Conservation (phyloP, 768 basidiomycete genomes). For the Gymnopilus junonius region DNA sequence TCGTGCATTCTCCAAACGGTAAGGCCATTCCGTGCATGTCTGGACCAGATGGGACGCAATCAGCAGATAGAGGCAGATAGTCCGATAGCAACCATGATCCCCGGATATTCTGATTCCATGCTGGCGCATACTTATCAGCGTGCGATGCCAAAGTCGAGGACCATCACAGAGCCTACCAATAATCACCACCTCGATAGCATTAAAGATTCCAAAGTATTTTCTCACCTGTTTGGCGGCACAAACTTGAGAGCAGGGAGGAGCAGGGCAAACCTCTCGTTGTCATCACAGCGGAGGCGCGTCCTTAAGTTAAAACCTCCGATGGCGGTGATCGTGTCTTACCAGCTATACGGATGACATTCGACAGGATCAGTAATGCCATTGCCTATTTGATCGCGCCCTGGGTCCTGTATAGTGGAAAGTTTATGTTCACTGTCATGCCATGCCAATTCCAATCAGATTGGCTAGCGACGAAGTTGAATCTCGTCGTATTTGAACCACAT, state of each 20-base stretch:
- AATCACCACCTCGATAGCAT: neutral
- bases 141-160: neutral
- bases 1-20: neutral
- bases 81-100: neutral
- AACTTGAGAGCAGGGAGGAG: neutral
- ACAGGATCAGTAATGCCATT: neutral
- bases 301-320: neutral
- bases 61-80: too few species aligned
- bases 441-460: constrained; percentile 3
- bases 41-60: neutral
- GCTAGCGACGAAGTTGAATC: neutral
- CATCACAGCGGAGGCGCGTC: neutral
- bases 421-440: neutral
- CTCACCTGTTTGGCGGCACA: neutral
- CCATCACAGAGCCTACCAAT: neutral
- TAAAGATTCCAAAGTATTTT: neutral
- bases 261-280: neutral
- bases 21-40: neutral
- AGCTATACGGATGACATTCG: neutral
- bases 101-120: neutral
- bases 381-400: neutral
- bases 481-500: neutral
- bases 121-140: neutral
- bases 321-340: neutral
- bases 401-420: neutral